Conservation (phyloP, 2,329 filamentous ascomycete species). For the Exophiala oligosperma region DNA sequence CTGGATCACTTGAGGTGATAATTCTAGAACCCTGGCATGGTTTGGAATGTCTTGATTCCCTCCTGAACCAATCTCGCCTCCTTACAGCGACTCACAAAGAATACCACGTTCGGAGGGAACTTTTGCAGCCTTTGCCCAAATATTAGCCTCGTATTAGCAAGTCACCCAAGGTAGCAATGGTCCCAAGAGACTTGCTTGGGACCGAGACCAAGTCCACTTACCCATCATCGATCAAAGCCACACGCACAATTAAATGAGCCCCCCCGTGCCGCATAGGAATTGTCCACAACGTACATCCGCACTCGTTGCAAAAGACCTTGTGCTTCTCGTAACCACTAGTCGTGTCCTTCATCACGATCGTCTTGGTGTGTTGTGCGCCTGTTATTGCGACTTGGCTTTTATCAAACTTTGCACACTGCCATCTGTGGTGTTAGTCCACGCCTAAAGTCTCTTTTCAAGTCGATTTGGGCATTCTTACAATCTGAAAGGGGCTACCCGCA, state of each 20-base stretch:
- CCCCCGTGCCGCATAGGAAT: not conserved
- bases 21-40: too few relatives aligned
- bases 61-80: too few relatives aligned
- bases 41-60: too few relatives aligned
- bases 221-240: not conserved
- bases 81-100: too few relatives aligned
- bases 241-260: not conserved
- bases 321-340: not conserved
- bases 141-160: too few relatives aligned
- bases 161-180: too few relatives aligned
- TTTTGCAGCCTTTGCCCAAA: too few relatives aligned
- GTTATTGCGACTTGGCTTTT: not conserved
- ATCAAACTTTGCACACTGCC: not conserved
- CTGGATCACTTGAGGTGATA: too few relatives aligned
- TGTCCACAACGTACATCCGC: not conserved
- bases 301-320: not conserved
- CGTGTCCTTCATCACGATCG: not conserved
- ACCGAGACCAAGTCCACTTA: not conserved
- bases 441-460: too few relatives aligned
- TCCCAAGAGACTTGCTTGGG: too few relatives aligned
- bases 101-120: too few relatives aligned
- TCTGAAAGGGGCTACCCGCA: not conserved
- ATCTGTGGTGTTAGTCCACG: too few relatives aligned
- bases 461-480: not conserved
- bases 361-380: not conserved